Base-by-base conservation (phyloP, 768 basidiomycete genomes). In the Rhodosporidiobolus sp. region DNA sequence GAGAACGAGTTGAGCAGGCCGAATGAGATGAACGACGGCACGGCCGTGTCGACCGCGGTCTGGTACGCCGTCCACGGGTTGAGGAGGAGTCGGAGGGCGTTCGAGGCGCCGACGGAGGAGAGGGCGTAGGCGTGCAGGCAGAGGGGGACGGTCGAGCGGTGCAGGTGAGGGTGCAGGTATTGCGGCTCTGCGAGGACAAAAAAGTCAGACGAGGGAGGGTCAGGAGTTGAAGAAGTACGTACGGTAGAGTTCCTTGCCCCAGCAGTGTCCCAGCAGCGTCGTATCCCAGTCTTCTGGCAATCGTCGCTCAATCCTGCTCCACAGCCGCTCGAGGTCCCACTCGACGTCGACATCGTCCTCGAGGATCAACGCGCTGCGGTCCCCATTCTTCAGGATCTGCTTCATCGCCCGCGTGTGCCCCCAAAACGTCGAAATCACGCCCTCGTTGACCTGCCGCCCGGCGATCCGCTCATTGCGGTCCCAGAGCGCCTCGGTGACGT, bases 271-370 rank as follows among this genome's bases (percentile, higher is more conserved):
- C 2, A 79, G 52, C 24, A 75, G 52, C 43, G 67, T 73, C 24
- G 69, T 38, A 9, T 78, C 76, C 77, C 73, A 77, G 32, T 73
- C 76, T 14, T 70, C 46, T 17, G 78, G 72, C 30, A 79, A 32
- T 2, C 63, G 26, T 28, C 70, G 53, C 67, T 73, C 70, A 26
- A 79, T 76, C 35, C 74, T 35, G 32, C 69, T 73, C 78, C 78
- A 79, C 63, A 77, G 28, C 28, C 77, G 16, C 55, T 79, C 77
- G 14, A 79, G 58, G 38, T 79, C 77, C 78, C 78, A 79, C 50
- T 79, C 78, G 32, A 77, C 64, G 46, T 79, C 78, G 28, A 78
- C 74, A 38, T 79, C 78, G 63, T 79, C 78, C 61, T 78, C 77
- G 59, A 78, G 67, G 43, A 79, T 63, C 28, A 79, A 53, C 43